phyloP scores from a whole-genome alignment of 768 basidiomycete genomes.

The Dioszegia hungarica region DNA sequence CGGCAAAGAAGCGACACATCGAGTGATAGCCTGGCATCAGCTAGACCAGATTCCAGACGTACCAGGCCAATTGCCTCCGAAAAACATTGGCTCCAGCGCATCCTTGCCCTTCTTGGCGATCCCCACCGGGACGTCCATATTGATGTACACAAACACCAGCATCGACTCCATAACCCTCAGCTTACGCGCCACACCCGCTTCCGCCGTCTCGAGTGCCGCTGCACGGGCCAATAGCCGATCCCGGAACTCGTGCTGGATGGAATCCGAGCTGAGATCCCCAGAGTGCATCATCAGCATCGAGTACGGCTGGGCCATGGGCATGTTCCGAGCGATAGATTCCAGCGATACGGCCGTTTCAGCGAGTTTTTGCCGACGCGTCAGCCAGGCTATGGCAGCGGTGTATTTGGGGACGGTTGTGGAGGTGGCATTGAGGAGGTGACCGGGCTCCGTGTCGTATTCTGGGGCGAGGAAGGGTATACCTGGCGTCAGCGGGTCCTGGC shows the following conservation, averaged over 20 bases:
- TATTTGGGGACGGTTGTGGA: background rate
- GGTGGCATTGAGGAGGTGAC: background rate
- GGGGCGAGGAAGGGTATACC: too few relatives aligned
- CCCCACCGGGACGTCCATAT: background rate
- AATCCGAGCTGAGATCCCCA: background rate
- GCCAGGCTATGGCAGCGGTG: background rate
- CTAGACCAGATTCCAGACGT: background rate
- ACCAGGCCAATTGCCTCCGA: background rate
- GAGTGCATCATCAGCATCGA: background rate
- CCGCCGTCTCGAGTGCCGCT: background rate
- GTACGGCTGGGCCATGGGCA: background rate
- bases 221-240: background rate
- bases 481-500: too few relatives aligned
- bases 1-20: conserved; percentile 5
- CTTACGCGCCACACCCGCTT: background rate
- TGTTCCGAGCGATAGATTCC: background rate
- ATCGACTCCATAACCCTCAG: background rate
- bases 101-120: background rate
- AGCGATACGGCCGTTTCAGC: background rate
- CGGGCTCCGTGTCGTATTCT: background rate
- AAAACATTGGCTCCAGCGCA: background rate
- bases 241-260: background rate
- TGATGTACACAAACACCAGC: background rate
- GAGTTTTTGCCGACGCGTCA: background rate
- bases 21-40: background rate